Conservation (phyloP, 140 eudicot species). For the Ambrosia hybrid region DNA sequence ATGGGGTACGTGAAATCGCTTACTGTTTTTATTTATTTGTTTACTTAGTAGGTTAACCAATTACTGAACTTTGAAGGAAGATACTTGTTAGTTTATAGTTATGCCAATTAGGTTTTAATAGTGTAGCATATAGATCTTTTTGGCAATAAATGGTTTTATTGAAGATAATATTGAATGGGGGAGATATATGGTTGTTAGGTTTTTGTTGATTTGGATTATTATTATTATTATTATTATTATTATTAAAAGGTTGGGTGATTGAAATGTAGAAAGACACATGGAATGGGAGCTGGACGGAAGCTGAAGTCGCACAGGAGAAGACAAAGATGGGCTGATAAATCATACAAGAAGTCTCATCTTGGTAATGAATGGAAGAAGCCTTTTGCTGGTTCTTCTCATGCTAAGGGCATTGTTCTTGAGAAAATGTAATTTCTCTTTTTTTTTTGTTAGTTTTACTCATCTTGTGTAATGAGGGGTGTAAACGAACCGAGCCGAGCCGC, state of each 20-base stretch:
- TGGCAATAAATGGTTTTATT: not conserved
- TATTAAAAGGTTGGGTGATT: not conserved
- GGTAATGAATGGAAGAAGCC: conserved; percentile 73
- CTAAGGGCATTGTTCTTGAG: conserved; percentile 65
- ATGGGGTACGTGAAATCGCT: conserved; percentile 24
- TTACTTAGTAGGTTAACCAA: not conserved
- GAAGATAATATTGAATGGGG: not conserved
- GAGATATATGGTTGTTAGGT: not conserved
- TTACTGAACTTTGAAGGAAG: not conserved
- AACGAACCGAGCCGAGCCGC: no score
- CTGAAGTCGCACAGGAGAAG: conserved; percentile 42
- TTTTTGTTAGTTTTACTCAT: no score
- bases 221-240: no score
- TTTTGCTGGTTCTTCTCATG: conserved; percentile 62
- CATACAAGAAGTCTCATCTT: conserved; percentile 61
- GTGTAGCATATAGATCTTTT: no score
- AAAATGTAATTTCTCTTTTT: conserved; percentile 34
- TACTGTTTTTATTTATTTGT: not conserved
- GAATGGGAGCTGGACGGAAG: conserved; percentile 59
- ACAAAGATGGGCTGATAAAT: conserved; percentile 43
- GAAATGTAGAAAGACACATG: conserved; percentile 29
- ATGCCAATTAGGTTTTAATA: not conserved
- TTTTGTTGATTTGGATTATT: no score
- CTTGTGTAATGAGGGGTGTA: no score
- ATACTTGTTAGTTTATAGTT: not conserved